A percentile compares a stretch with the other conserved stretches of the same genome.
Evolutionary conservation across 495 filamentous ascomycete genomes (phyloP).

Genomic region (Podospora australis): DNA sequence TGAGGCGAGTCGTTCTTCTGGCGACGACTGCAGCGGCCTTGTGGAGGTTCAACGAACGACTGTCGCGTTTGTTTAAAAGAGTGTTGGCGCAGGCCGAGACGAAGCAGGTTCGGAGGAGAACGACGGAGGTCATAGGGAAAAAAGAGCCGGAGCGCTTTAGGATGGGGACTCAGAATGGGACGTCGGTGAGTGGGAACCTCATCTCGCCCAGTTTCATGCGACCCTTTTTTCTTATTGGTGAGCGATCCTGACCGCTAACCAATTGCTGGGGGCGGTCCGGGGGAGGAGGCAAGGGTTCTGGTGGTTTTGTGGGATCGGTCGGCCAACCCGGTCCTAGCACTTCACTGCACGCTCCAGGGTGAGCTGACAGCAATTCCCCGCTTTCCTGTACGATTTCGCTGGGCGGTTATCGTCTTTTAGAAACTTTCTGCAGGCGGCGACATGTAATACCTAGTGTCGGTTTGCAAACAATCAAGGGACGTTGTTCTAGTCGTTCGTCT

Average conservation of each 20-base stretch:
- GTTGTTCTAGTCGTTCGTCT: background rate
- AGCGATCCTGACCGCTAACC: constrained; percentile 18
- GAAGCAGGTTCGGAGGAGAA: constrained; percentile 27
- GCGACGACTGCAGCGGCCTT: constrained; percentile 31
- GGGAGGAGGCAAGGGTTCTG: too few species aligned
- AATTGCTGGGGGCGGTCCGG: constrained; percentile 10
- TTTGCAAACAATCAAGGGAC: background rate
- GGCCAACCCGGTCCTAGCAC: constrained; percentile 3
- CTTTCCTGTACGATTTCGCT: too few species aligned
- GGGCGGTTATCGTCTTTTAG: too few species aligned
- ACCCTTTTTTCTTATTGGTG: constrained; percentile 24
- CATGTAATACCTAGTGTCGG: too few species aligned
- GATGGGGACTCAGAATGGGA: constrained; percentile 21
- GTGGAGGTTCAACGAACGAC: constrained; percentile 23
- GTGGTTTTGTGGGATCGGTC: background rate
- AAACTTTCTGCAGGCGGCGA: too few species aligned
- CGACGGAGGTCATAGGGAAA: constrained; percentile 30
- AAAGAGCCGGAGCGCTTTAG: constrained; percentile 13
- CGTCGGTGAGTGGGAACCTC: constrained; percentile 28
- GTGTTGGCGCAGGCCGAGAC: constrained; percentile 29
- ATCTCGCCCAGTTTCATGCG: constrained; percentile 28
- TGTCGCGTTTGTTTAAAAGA: constrained; percentile 30
- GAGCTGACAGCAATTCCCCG: background rate
- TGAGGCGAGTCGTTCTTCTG: constrained; percentile 24
- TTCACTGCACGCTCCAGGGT: background rate